Conservation (phyloP, 2,329 filamentous ascomycete species). For the Bipolaris victoriae region DNA sequence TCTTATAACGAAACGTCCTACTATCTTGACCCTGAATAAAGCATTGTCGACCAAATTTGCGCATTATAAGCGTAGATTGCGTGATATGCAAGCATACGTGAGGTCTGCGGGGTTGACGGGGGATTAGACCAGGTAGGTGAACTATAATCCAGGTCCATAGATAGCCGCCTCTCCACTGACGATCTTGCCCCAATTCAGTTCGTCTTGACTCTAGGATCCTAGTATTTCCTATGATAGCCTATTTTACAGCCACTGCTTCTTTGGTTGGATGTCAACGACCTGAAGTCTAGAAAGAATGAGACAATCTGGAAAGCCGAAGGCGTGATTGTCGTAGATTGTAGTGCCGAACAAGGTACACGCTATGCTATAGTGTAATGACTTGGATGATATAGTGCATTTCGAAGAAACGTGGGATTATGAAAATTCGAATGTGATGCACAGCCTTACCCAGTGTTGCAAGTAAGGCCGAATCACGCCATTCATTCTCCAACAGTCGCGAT, state of each 20-base stretch:
- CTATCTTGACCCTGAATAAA: background rate
- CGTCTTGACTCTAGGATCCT: background rate
- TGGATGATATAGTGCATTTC: background rate
- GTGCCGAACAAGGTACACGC: background rate
- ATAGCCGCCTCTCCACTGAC: background rate
- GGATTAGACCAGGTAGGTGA: background rate
- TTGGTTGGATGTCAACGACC: background rate
- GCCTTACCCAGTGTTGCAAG: background rate
- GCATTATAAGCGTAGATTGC: conserved; percentile 11
- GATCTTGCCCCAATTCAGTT: background rate
- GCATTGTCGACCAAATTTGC: background rate
- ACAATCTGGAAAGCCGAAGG: background rate
- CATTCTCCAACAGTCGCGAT: background rate
- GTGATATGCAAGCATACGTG: background rate
- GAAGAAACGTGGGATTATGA: too few relatives aligned
- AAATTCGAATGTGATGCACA: background rate
- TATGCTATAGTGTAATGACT: background rate
- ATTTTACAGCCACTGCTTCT: background rate
- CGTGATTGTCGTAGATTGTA: background rate
- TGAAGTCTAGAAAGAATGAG: background rate
- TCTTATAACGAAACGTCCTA: background rate
- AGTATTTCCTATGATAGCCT: background rate
- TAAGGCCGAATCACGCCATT: conserved; percentile 8
- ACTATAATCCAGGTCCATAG: background rate
- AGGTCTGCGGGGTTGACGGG: background rate